phyloP scores from a whole-genome alignment of 140 eudicot genomes.

The Stevia rebaudiana region DNA sequence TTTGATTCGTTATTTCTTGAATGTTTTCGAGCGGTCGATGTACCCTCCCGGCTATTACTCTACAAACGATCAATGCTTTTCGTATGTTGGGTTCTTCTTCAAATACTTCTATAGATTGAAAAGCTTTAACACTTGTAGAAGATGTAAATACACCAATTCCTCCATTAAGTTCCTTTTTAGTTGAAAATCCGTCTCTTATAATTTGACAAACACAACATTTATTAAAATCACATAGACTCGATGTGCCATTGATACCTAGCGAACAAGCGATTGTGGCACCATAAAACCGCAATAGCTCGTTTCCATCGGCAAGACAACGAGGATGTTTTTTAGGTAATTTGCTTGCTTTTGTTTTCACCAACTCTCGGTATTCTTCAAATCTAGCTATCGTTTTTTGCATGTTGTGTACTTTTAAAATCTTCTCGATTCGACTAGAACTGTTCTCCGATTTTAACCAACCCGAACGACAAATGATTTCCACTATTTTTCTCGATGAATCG shows the following conservation, averaged over 20 bases:
- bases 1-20: constrained; percentile 67
- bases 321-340: constrained; percentile 90
- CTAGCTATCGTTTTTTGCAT: constrained; percentile 77
- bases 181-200: constrained; percentile 60
- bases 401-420: constrained; percentile 86
- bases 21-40: constrained; percentile 82
- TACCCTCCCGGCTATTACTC: constrained; percentile 93
- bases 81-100: constrained; percentile 38
- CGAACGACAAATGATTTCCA: constrained; percentile 84
- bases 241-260: constrained; percentile 60
- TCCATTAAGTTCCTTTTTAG: constrained; percentile 51
- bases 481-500: constrained; percentile 88
- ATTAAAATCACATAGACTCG: constrained; percentile 59
- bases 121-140: constrained; percentile 81
- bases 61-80: constrained; percentile 79
- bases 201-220: constrained; percentile 77
- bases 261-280: constrained; percentile 80
- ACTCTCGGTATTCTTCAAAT: constrained; percentile 85
- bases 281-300: constrained; percentile 73
- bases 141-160: constrained; percentile 89
- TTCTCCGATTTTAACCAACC: constrained; percentile 75
- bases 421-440: constrained; percentile 68
- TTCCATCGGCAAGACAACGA: constrained; percentile 93
- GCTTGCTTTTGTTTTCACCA: constrained; percentile 74
- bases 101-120: constrained; percentile 45